phyloP scores from a whole-genome alignment of 1,139 yeast genomes.

The Maudiozyma humilis region DNA sequence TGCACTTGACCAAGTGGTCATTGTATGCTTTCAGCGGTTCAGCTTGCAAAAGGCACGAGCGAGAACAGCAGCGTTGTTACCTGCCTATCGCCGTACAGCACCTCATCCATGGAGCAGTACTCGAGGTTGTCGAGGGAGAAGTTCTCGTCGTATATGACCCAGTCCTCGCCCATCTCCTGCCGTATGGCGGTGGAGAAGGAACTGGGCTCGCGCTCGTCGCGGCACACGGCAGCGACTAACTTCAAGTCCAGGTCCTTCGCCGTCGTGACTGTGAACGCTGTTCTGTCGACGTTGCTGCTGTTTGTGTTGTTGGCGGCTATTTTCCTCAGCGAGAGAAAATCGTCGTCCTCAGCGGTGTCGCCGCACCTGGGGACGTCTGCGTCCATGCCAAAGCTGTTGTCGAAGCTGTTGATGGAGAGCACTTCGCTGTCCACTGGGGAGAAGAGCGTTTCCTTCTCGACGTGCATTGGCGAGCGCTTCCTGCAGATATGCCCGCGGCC shows the following conservation, averaged over 20 bases:
- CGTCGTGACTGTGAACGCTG: background rate
- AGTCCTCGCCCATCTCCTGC: constrained; percentile 30
- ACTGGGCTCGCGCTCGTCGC: background rate
- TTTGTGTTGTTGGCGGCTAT: background rate
- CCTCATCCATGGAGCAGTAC: constrained; percentile 30
- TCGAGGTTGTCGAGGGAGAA: constrained; percentile 32
- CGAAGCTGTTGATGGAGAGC: constrained; percentile 6
- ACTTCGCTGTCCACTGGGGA: constrained; percentile 4
- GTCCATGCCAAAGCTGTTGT: background rate
- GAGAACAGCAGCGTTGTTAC: constrained; percentile 2
- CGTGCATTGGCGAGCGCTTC: background rate
- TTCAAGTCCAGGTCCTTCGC: constrained; percentile 4
- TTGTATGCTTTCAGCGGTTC: too few species aligned
- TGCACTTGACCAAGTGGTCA: too few species aligned
- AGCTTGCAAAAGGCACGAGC: background rate
- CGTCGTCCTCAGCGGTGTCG: too few species aligned
- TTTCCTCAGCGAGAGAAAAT: background rate
- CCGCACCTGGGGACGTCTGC: background rate
- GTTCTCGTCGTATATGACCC: constrained; percentile 33
- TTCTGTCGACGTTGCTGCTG: constrained; percentile 8
- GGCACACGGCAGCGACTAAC: constrained; percentile 5
- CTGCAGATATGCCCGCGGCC: background rate
- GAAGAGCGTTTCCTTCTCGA: background rate
- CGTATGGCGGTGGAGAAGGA: constrained; percentile 20
- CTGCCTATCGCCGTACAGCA: constrained; percentile 25